Base-by-base conservation (phyloP, 2,329 filamentous ascomycete species). In the Fusarium transvaalense region DNA sequence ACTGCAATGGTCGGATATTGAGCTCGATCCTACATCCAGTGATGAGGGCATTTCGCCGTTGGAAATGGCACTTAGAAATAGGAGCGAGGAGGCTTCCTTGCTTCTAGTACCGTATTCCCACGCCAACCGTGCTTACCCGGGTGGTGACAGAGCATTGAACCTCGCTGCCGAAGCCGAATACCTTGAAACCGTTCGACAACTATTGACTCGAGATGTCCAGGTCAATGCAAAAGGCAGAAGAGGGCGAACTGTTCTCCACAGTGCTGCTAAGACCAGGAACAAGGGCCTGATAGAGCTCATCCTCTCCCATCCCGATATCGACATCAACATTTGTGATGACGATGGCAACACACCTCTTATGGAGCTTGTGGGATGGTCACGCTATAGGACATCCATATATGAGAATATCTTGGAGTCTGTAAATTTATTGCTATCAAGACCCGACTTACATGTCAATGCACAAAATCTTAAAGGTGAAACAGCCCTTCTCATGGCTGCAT, bases 41-140 rank as follows among this genome's bases (percentile, higher is more conserved):
- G 7, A 1, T 3, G 2, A 4, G 5, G 12, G 12, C 2, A 0
- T 2, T 19, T 29, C 25, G 0, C 5, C 42, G 6, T 19, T 45
- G 25, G 9, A 45, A 6, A 25, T 15, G 1, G 42, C 42, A 31
- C 12, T 31, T 6, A 4, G 1, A 10, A 3, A 8, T 8, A 13
- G 1, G 3, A 19, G 10, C 0, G 12, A 31, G 3, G 29, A 2
- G 9, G n/a, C 27, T 12, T n/a, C 27, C 7, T 10, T 46, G n/a
- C 0, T 15, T 8, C 9, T 46, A 5, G 17, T 46, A 17, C 43
- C 27, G 2, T 15, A 21, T 3, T 31, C 13, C 2, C 3, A 46
- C 9, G 2, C 13, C 6, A 31, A 31, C 1, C 14, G 1, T 46
- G 8, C 2, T 1, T 21, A 21, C 2, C 6, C 5, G 13, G 2